Evolutionary conservation across 2,329 filamentous ascomycete species (phyloP), one percentile per base, ranked within the genome.

Genomic region (Chaetomiaceae sp.): DNA sequence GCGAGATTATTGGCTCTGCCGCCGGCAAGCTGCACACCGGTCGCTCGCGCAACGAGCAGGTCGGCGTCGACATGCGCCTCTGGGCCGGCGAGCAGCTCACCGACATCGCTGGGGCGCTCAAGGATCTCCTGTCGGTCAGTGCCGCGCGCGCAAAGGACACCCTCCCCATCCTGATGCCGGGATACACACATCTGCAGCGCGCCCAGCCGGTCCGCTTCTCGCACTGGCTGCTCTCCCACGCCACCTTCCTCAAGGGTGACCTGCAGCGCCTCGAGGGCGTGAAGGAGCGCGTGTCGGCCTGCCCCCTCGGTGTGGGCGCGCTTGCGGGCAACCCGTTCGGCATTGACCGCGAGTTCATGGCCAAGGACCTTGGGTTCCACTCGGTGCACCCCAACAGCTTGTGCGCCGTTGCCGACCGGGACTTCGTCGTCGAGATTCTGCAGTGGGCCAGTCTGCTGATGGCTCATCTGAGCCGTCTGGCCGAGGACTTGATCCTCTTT

Each of bases 11-110:
- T 56, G 89, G 90, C 62, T 91, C 87, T 68, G 81, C 90, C 21
- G 89, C 85, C 1, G 89, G 91, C 20, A 96, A 96, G 73, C 79
- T 96, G 51, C 91, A 96, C 70, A 96, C 90, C 3, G 85, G 85
- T 38, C 85, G 91, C 46, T 91, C 86, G 67, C 81, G 90, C 60
- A 96, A 96, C 64, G 90, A 96, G 70, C 90, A 96, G 71, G 83
- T 95, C 50, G 89, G 85, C 42, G 91, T 86, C 19, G 89, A 95
- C 63, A 92, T 96, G 87, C 84, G 89, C 55, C 74, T 96, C 67
- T 96, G 89, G 57, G 55, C 55, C 12, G 50, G 50, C 25, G 53
- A 57, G 89, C 71, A 95, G 56, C 79, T 89, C 38, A 84, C 91
- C 57, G 78, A 86, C 71, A 73, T 96, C 51, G 77, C 77, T 50